phyloP scores from a whole-genome alignment of 805 yeast species.

The Lachancea meyersii region DNA sequence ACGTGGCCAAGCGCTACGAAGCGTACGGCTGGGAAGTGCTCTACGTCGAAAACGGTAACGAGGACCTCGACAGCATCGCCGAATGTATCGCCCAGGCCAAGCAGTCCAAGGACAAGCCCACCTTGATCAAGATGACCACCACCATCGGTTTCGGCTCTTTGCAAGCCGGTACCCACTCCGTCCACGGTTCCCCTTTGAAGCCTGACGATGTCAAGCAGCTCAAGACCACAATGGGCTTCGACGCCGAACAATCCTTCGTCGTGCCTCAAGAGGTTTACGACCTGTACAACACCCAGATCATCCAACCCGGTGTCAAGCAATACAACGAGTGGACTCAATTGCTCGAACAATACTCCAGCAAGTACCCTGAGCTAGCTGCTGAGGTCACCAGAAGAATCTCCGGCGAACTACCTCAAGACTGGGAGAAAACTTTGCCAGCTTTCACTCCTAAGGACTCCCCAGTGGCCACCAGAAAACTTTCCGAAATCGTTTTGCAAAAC shows the following conservation, averaged over 20 bases:
- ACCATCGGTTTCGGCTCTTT: slow-evolving; percentile 92
- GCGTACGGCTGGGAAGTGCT: slow-evolving; percentile 92
- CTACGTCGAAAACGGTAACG: slow-evolving; percentile 73
- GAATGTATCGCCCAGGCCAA: slow-evolving; percentile 79
- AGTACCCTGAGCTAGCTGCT: slow-evolving; percentile 72
- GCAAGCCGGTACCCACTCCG: slow-evolving; percentile 78
- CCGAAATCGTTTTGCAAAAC: slow-evolving; percentile 67
- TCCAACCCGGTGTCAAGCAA: slow-evolving; percentile 55
- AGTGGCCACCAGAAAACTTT: slow-evolving; percentile 89
- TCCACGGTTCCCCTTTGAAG: slow-evolving; percentile 95
- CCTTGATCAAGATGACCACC: slow-evolving; percentile 81
- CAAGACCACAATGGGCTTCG: slow-evolving; percentile 78
- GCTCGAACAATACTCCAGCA: slow-evolving; percentile 52
- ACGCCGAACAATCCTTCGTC: slow-evolving; percentile 72
- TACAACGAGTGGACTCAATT: slow-evolving; percentile 72
- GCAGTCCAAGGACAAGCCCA: slow-evolving; percentile 71
- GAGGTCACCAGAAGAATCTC: slow-evolving; percentile 74
- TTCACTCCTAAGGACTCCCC: slow-evolving; percentile 76
- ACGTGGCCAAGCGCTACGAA: slow-evolving; percentile 76
- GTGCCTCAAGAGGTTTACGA: slow-evolving; percentile 82
- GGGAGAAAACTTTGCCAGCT: slow-evolving; percentile 73
- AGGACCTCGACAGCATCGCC: slow-evolving; percentile 63
- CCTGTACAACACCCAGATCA: slow-evolving; percentile 49
- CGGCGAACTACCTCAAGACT: slow-evolving; percentile 73
- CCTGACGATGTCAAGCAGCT: slow-evolving; percentile 85